Evolutionary conservation across 2,329 filamentous ascomycete genomes (phyloP), one percentile per base, ranked within the genome.

Genomic region (Pseudocercospora crystallina): DNA sequence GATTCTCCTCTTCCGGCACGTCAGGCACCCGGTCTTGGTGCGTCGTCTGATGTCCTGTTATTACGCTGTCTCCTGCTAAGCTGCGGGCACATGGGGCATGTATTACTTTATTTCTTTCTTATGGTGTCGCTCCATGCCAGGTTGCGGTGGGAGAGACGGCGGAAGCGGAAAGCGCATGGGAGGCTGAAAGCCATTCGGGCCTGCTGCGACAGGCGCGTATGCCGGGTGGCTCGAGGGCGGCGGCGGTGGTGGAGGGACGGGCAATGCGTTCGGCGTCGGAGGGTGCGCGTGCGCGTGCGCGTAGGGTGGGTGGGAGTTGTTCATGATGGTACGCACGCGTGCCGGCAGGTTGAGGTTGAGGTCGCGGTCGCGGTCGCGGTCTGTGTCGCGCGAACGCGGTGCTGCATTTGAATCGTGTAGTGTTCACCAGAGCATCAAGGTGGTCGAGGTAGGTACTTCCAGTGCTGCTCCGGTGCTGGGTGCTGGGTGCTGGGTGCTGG

Each of bases 71-170:
- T 26, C 20, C 20, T 26, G 7, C 20, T 7, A 26, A 26, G 20
- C 7, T 26, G 20, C 20, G 20, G 20, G 20, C 20, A 26, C 20
- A 26, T 26, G 20, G 20, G 20, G 20, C 20, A 7, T 26, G 20
- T 26, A 26, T 26, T 26, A 26, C 74, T 89, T 89, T 68, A 89
- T 87, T 71, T 89, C 85, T 72, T 87, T 84, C 70, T 82, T 83
- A 68, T 86, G 82, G 62, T 26, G 20, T 26, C 20, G 20, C 20
- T 26, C 20, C 20, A 26, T 26, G 20, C 20, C 20, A 26, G 20
- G 20, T 26, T 26, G 20, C 20, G 20, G 20, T 26, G 20, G 20
- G 20, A 26, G 61, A 34, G 44, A 41, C 66, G 81, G 72, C 56
- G 81, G 78, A 36, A 83, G 68, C 52, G 79, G 75, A 65, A 80